These are phyloP conservation scores for Backusella tarrabulga DNA, from an alignment of 192 early-diverging fungal species.

Conservation along the genomic window DNA sequence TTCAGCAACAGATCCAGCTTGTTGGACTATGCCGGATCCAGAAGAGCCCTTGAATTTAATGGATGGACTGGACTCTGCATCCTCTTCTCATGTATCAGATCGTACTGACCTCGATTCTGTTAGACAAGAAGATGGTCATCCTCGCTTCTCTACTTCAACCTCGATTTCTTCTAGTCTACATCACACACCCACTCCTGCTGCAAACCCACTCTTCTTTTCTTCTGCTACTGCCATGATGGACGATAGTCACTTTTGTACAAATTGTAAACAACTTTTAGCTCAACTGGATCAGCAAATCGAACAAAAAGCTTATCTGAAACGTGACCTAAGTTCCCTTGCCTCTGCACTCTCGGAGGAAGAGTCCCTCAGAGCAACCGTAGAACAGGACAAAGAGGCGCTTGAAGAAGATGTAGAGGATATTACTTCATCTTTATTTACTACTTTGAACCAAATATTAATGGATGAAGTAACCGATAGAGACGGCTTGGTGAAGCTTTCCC, in stretches of 20 bases:
- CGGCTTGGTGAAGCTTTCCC: constrained; percentile 29
- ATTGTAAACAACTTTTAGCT: constrained; percentile 41
- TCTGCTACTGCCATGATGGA: background rate
- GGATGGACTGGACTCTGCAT: constrained; percentile 15
- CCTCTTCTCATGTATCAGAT: constrained; percentile 12
- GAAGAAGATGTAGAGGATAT: constrained; percentile 46
- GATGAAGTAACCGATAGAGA: constrained; percentile 44
- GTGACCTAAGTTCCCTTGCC: constrained; percentile 40
- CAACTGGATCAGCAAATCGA: constrained; percentile 52
- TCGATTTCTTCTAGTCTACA: background rate
- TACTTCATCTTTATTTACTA: constrained; percentile 33
- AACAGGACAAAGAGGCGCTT: constrained; percentile 32
- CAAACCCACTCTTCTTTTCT: constrained; percentile 2
- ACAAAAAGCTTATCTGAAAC: constrained; percentile 46
- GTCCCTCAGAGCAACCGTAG: constrained; percentile 28
- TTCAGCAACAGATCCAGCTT: background rate
- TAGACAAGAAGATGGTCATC: background rate
- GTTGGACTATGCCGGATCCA: background rate
- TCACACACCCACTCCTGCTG: background rate
- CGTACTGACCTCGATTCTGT: constrained; percentile 5
- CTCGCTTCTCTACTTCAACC: constrained; percentile 7
- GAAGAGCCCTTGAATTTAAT: constrained; percentile 16
- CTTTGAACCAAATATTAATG: constrained; percentile 45
- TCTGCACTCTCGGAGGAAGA: constrained; percentile 41
- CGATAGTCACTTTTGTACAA: constrained; percentile 32